Percentiles rank a stretch among this genome's conserved stretches.
Evolutionary conservation across 2,329 filamentous ascomycete species (phyloP).

Genomic region (Cercospora brassicicola): DNA sequence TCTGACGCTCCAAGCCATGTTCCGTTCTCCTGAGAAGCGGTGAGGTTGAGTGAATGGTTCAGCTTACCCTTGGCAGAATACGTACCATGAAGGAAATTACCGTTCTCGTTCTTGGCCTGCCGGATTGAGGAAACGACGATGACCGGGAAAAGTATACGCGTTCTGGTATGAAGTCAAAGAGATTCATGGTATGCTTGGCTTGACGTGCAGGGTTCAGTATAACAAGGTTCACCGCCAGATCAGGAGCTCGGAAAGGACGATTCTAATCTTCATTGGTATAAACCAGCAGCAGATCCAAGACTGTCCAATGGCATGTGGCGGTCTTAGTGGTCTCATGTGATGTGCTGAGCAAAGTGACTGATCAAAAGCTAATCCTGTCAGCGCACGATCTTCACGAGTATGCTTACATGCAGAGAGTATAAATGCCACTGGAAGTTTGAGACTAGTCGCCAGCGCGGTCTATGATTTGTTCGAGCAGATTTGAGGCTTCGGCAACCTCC

Average conservation of each 20-base stretch:
- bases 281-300: neutral
- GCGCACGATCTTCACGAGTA: neutral
- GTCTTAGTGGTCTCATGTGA: neutral
- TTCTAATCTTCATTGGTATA: neutral
- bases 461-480: neutral
- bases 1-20: neutral
- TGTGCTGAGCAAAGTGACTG: neutral
- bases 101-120: neutral
- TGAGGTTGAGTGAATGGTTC: neutral
- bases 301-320: neutral
- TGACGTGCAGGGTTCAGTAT: neutral
- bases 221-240: neutral
- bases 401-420: neutral
- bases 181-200: conserved; percentile 1
- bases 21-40: neutral
- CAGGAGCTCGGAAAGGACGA: neutral
- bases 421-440: neutral
- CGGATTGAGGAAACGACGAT: neutral
- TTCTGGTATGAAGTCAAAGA: neutral
- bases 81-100: neutral
- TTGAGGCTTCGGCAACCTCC: neutral
- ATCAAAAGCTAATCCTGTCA: neutral
- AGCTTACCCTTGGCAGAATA: neutral
- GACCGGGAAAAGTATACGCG: neutral
- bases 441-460: neutral